Percentiles rank a stretch among this genome's conserved stretches.
These are phyloP conservation scores for Monascus ruber DNA, from an alignment of 2,329 filamentous ascomycete species.

Conservation along the genomic window DNA sequence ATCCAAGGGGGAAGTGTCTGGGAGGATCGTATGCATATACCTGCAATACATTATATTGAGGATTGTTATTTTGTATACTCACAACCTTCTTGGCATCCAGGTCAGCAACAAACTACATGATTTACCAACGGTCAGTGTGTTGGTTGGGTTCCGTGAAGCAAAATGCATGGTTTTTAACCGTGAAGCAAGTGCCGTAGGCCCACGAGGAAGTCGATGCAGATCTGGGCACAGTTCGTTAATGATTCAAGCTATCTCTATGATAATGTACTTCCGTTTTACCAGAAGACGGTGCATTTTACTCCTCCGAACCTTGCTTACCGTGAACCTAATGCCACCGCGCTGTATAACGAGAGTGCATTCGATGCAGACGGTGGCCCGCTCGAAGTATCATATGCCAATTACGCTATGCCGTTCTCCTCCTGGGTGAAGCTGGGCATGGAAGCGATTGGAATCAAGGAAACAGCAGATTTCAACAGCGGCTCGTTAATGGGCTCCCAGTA, in stretches of 20 bases:
- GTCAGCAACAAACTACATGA: slow-evolving; percentile 22
- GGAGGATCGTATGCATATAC: slow-evolving; percentile 17
- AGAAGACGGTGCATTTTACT: slow-evolving; percentile 17
- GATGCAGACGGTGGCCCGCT: slow-evolving; percentile 23
- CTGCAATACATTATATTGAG: too few species aligned
- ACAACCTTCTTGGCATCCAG: slow-evolving; percentile 4
- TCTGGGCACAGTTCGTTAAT: slow-evolving; percentile 21
- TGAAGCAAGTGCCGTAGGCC: slow-evolving; percentile 7
- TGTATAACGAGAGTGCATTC: slow-evolving; percentile 19
- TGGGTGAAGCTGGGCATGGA: slow-evolving; percentile 29
- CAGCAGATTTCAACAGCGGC: slow-evolving; percentile 34
- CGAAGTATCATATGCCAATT: slow-evolving; percentile 33
- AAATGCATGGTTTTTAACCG: too few species aligned
- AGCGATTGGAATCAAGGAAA: slow-evolving; percentile 28
- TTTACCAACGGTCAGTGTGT: slow-evolving; percentile 18
- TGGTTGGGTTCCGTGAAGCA: not conserved
- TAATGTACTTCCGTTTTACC: slow-evolving; percentile 18
- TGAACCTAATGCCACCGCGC: slow-evolving; percentile 11
- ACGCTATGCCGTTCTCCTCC: slow-evolving; percentile 25
- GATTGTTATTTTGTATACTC: too few species aligned
- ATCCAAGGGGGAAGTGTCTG: slow-evolving; percentile 17
- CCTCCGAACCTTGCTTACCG: slow-evolving; percentile 10
- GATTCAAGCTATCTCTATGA: slow-evolving; percentile 23
- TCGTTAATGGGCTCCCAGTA: slow-evolving; percentile 30
- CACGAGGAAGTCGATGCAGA: slow-evolving; percentile 15